These are phyloP conservation scores for Cardamine occulta DNA, from an alignment of 345 rosid genomes.

Conservation along the genomic window DNA sequence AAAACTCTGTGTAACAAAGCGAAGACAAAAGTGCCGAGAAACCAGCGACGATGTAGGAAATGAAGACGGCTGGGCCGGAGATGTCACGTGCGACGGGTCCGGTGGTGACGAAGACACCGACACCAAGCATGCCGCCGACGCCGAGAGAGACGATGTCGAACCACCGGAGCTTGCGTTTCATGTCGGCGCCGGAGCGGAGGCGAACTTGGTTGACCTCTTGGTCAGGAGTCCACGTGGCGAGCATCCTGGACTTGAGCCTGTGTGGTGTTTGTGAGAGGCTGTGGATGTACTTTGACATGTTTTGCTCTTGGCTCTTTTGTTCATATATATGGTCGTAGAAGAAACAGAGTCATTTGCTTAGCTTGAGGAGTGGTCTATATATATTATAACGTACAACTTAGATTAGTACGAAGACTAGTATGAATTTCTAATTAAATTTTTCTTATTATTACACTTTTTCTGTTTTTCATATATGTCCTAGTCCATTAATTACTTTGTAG, in stretches of 20 bases:
- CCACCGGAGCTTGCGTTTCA: constrained; percentile 89
- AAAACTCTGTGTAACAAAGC: constrained; percentile 92
- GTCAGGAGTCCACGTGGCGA: constrained; percentile 93
- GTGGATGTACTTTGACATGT: constrained; percentile 52
- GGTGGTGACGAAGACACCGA: constrained; percentile 88
- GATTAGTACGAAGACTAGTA: background rate
- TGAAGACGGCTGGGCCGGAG: constrained; percentile 87
- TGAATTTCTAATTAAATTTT: background rate
- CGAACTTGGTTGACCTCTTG: constrained; percentile 85
- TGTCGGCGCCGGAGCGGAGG: constrained; percentile 92
- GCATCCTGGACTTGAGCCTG: constrained; percentile 79
- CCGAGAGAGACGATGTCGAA: constrained; percentile 90
- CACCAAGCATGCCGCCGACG: constrained; percentile 94
- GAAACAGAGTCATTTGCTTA: background rate
- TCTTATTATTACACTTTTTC: background rate
- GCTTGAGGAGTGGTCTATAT: constrained; percentile 24
- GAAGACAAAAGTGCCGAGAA: constrained; percentile 86
- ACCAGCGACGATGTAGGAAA: constrained; percentile 81
- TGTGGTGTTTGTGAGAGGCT: constrained; percentile 85
- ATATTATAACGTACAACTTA: background rate
- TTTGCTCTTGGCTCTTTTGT: constrained; percentile 4
- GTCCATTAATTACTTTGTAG: background rate
- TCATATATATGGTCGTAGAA: constrained; percentile 19
- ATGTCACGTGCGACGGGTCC: constrained; percentile 62
- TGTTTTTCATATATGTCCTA: no score